Evolutionary conservation across 257 asterid genomes (phyloP).

Genomic region (Nicotiana noctiflora): DNA sequence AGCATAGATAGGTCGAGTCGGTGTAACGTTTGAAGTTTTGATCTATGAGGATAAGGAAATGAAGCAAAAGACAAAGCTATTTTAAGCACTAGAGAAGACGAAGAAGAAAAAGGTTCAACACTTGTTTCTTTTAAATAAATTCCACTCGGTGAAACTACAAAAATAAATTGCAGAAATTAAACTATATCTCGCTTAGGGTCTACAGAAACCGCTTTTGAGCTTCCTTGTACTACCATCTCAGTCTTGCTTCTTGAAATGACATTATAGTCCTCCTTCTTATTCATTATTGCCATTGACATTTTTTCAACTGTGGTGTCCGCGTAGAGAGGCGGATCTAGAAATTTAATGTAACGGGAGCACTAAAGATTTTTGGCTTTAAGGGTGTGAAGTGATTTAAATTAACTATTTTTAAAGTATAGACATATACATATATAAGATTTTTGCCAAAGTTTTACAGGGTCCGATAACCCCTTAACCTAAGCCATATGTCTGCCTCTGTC

Average conservation of each 20-base stretch:
- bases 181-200: background rate
- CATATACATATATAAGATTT: no score
- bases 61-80: background rate
- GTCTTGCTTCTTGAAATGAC: background rate
- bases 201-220: slow-evolving; percentile 1
- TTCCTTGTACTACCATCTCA: background rate
- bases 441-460: no score
- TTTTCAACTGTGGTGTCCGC: background rate
- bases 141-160: background rate
- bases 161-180: background rate
- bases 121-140: background rate
- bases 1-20: background rate
- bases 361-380: no score
- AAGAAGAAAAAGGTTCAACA: background rate
- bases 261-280: background rate
- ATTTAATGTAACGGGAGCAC: no score
- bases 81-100: background rate
- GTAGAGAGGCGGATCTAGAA: no score
- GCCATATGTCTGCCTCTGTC: no score
- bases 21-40: background rate
- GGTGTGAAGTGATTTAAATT: no score
- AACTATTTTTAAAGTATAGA: no score
- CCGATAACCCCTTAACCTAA: no score
- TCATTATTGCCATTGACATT: slow-evolving; percentile 3
- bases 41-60: background rate